Percentiles rank a stretch among this genome's conserved stretches.
phyloP scores from a whole-genome alignment of 768 basidiomycete genomes.

The Mycena crocata region DNA sequence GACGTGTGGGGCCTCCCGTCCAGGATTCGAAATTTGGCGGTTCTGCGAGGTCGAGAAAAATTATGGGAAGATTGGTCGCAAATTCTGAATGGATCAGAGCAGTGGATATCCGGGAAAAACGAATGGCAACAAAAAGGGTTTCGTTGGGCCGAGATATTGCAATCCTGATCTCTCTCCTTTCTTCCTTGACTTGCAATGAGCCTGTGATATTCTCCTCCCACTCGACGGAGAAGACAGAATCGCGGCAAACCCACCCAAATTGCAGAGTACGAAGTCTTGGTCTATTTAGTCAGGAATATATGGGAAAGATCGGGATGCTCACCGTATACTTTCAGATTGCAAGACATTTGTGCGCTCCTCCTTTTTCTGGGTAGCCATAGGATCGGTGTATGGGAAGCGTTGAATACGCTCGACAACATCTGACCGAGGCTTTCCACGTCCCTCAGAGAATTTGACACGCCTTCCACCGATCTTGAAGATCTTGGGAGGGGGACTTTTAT shows the following conservation, averaged over 20 bases:
- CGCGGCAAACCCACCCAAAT: slow-evolving; percentile 74
- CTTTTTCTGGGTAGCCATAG: slow-evolving; percentile 47
- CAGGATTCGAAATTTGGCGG: slow-evolving; percentile 54
- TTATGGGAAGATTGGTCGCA: slow-evolving; percentile 41
- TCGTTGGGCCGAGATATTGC: slow-evolving; percentile 37
- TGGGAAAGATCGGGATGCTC: not conserved
- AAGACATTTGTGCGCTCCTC: slow-evolving; percentile 47
- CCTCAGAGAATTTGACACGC: slow-evolving; percentile 46
- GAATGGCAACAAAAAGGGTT: slow-evolving; percentile 54
- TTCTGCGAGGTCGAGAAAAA: slow-evolving; percentile 56
- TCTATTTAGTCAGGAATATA: not conserved
- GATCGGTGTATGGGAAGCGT: slow-evolving; percentile 56
- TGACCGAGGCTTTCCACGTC: slow-evolving; percentile 40
- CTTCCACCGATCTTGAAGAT: slow-evolving; percentile 45
- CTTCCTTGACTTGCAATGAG: slow-evolving; percentile 37
- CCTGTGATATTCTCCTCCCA: slow-evolving; percentile 54
- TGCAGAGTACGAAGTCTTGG: slow-evolving; percentile 54
- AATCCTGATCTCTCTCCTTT: slow-evolving; percentile 62
- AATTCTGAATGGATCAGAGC: slow-evolving; percentile 50
- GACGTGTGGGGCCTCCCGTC: slow-evolving; percentile 40
- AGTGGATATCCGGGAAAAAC: slow-evolving; percentile 56
- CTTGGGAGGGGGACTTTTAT: slow-evolving; percentile 17
- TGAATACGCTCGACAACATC: slow-evolving; percentile 54
- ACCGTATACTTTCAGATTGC: slow-evolving; percentile 25
- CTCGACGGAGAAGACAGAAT: slow-evolving; percentile 67